Evolutionary conservation across 495 filamentous ascomycete genomes (phyloP).

Genomic region (Rostrohypoxylon terebratum): DNA sequence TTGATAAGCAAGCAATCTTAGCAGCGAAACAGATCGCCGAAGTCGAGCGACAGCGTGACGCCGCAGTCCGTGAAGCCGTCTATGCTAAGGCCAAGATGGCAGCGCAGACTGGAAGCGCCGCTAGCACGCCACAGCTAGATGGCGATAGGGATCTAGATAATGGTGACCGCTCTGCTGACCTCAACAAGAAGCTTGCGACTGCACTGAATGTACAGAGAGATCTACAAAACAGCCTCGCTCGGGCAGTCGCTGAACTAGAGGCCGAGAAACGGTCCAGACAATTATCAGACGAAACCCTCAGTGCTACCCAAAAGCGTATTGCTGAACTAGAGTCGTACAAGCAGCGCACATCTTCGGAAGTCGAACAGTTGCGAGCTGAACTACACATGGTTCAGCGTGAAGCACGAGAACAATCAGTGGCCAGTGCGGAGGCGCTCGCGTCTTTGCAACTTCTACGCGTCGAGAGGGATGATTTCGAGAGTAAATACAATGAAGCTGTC

Average conservation of each 20-base stretch:
- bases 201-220: constrained; percentile 83
- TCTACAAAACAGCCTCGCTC: constrained; percentile 75
- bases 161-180: constrained; percentile 76
- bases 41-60: constrained; percentile 91
- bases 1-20: constrained; percentile 84
- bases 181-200: constrained; percentile 82
- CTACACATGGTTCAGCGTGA: constrained; percentile 80
- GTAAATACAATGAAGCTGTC: constrained; percentile 74
- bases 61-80: constrained; percentile 89
- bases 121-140: constrained; percentile 78
- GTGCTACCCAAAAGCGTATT: constrained; percentile 83
- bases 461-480: constrained; percentile 84
- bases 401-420: constrained; percentile 80
- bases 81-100: constrained; percentile 95
- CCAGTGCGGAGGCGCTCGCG: constrained; percentile 78
- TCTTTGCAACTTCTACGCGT: constrained; percentile 77
- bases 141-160: constrained; percentile 67
- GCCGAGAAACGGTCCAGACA: constrained; percentile 83
- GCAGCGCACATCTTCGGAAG: constrained; percentile 81
- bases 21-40: constrained; percentile 92
- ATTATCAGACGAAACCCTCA: constrained; percentile 87
- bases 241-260: constrained; percentile 74
- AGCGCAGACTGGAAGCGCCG: constrained; percentile 75
- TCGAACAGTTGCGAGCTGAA: constrained; percentile 85
- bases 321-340: constrained; percentile 83